These are phyloP conservation scores for Peniophora sp. DNA, from an alignment of 1,284 basidiomycete genomes.

Conservation along the genomic window DNA sequence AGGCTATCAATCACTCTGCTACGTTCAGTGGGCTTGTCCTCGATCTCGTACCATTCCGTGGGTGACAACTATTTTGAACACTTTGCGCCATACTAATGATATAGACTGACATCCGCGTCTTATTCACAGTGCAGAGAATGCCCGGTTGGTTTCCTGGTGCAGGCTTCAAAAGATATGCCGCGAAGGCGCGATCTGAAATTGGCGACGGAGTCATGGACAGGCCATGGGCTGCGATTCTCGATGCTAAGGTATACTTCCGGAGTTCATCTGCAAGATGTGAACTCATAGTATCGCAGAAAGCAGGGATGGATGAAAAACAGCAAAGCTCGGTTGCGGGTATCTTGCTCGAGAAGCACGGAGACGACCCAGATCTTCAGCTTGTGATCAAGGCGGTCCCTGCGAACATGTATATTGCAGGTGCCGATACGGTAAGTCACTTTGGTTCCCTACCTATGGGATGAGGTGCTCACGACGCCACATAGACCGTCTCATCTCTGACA, in stretches of 20 bases:
- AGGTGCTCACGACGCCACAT: neutral
- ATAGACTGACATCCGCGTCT: neutral
- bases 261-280: neutral
- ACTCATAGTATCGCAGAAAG: neutral
- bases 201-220: neutral
- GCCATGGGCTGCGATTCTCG: neutral
- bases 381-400: slow-evolving; percentile 8
- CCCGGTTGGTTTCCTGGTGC: slow-evolving; percentile 30
- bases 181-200: neutral
- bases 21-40: slow-evolving; percentile 16
- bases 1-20: slow-evolving; percentile 9
- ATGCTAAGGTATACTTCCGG: neutral
- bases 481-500: neutral
- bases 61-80: neutral
- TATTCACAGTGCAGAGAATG: slow-evolving; percentile 19
- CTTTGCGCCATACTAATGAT: neutral
- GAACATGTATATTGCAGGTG: slow-evolving; percentile 5
- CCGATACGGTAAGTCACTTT: neutral
- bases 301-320: neutral
- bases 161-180: slow-evolving; percentile 21
- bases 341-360: neutral
- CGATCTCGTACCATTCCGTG: slow-evolving; percentile 16
- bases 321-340: neutral
- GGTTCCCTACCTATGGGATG: neutral
- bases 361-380: neutral